These are phyloP conservation scores for Kodamaea fukazawae DNA, from an alignment of 805 yeast genomes.

Conservation along the genomic window DNA sequence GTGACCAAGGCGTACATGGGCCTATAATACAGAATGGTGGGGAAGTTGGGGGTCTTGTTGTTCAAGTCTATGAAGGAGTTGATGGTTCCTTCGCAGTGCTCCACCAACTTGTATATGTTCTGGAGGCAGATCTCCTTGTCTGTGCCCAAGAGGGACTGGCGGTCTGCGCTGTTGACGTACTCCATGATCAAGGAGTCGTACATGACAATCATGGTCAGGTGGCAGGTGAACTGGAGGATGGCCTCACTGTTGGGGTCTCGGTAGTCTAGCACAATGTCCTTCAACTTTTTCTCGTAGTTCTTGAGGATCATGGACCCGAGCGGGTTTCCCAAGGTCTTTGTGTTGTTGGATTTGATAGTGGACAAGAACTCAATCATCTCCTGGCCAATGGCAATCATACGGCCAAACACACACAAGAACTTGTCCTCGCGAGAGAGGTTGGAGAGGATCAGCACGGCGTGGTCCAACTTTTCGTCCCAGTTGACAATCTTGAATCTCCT, in stretches of 20 bases:
- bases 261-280: slow-evolving; percentile 14
- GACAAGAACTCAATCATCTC: slow-evolving; percentile 42
- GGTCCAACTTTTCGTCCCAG: slow-evolving; percentile 47
- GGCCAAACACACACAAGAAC: slow-evolving; percentile 44
- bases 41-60: slow-evolving; percentile 39
- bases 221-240: slow-evolving; percentile 41
- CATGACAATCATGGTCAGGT: slow-evolving; percentile 49
- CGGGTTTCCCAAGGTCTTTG: slow-evolving; percentile 18
- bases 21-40: slow-evolving; percentile 52
- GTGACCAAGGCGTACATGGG: slow-evolving; percentile 53
- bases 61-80: slow-evolving; percentile 43
- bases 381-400: slow-evolving; percentile 48
- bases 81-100: slow-evolving; percentile 45
- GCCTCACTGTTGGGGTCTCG: slow-evolving; percentile 31
- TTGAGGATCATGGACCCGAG: slow-evolving; percentile 22
- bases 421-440: slow-evolving; percentile 28
- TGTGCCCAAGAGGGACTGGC: slow-evolving; percentile 10
- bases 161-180: slow-evolving; percentile 14
- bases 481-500: slow-evolving; percentile 49
- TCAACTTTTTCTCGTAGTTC: slow-evolving; percentile 39
- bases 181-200: slow-evolving; percentile 52
- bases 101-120: slow-evolving; percentile 41
- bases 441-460: slow-evolving; percentile 20
- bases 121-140: slow-evolving; percentile 33
- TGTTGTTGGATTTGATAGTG: slow-evolving; percentile 9